Evolutionary conservation across 164 flowering plant species (phyloP), one percentile per base, ranked within the genome.

Genomic region (Aristolochia californica): DNA sequence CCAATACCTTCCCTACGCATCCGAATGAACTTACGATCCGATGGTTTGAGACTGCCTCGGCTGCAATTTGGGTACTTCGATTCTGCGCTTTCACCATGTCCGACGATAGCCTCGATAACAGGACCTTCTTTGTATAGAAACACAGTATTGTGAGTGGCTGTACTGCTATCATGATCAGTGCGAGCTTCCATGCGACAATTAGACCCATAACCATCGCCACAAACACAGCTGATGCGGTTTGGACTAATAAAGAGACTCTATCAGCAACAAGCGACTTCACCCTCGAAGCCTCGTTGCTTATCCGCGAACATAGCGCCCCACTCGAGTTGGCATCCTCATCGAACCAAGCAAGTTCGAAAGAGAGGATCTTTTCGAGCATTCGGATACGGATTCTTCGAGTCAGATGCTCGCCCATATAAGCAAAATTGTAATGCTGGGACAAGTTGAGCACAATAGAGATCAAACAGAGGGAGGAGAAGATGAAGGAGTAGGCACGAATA

Each of bases 311-410:
- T 22, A 90, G 64, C 2, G 83, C 87, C 1, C 87, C 88, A 52
- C 85, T 85, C 0, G 96, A 81, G 57, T 91, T 87, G 20, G 76
- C 56, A 30, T 85, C 96, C 24, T 83, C 83, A 50, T 91, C 97
- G 38, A 91, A 90, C 97, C 97, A 87, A 8, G 94, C 96, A 5
- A 87, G 57, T 62, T 91, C 97, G 43, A 91, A 91, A 0, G 83
- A 67, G 26, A 91, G 63, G 54, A 91, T 81, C 67, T 87, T 90
- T 55, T 79, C 80, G 0, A 91, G 88, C 94, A 84, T 84, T 48
- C 64, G 64, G 30, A 83, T 52, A 13, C 97, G 68, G 18, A 91
- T 76, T 63, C 97, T 76, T 59, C 76, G 75, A 1, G 94, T 87
- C 7, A 91, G 73, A 43, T 44, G 61, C 72, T 80, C 97, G 4